These are phyloP conservation scores for Chenopodium album DNA, from an alignment of 148 eudicot genomes.

Conservation along the genomic window DNA sequence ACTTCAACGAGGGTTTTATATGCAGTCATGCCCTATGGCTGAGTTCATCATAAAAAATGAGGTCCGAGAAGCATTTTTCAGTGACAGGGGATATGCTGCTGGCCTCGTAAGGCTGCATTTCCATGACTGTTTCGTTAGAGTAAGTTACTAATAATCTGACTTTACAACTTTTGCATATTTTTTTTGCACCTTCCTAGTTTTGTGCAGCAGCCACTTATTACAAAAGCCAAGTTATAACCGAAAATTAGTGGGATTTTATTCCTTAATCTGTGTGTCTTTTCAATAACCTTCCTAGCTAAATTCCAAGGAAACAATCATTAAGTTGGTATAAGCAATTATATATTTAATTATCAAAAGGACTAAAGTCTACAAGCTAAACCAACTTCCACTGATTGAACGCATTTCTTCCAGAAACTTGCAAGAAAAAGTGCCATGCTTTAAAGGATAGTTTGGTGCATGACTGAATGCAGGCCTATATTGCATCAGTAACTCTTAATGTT, in stretches of 20 bases:
- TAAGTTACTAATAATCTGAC: conserved; percentile 20
- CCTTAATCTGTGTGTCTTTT: background rate
- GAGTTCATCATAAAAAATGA: conserved; percentile 54
- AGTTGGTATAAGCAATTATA: too few species aligned
- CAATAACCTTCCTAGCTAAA: background rate
- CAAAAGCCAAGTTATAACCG: background rate
- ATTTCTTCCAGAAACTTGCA: conserved; percentile 7
- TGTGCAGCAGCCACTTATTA: background rate
- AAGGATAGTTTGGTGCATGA: background rate
- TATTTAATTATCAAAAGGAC: too few species aligned
- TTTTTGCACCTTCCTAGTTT: background rate
- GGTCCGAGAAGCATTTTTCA: conserved; percentile 40
- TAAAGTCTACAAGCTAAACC: background rate
- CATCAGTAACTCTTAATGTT: background rate
- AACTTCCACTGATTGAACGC: too few species aligned
- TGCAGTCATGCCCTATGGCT: conserved; percentile 40
- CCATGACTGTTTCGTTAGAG: conserved; percentile 77
- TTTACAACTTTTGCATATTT: too few species aligned
- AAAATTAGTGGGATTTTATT: background rate
- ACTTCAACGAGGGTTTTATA: conserved; percentile 54
- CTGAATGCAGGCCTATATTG: background rate
- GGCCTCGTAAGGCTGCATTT: conserved; percentile 69
- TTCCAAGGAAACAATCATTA: background rate
- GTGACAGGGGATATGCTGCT: conserved; percentile 52
- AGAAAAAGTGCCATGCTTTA: background rate